Conservation (phyloP, 108 stramenopile genomes). For the Skeletonema tropicum region DNA sequence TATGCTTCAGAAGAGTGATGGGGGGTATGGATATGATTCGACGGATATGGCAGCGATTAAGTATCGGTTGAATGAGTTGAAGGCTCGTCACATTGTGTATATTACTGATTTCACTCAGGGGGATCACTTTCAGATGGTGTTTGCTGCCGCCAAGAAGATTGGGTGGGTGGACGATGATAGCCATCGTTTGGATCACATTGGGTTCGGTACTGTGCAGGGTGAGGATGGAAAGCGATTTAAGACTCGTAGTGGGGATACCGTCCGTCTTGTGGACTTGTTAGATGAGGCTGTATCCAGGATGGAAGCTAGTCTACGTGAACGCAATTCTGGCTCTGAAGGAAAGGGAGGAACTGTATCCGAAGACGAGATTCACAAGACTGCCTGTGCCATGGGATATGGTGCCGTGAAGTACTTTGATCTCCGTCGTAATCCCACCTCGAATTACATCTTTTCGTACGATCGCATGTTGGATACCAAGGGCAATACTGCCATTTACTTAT, state of each 20-base stretch:
- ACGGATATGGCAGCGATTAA: conserved; percentile 99
- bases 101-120: conserved; percentile 98
- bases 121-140: conserved; percentile 96
- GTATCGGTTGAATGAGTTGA: conserved; percentile 85
- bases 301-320: conserved; percentile 80
- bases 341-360: conserved; percentile 73
- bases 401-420: conserved; percentile 99
- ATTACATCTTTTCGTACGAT: conserved; percentile 99
- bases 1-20: conserved; percentile 98
- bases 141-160: conserved; percentile 89
- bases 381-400: conserved; percentile 97
- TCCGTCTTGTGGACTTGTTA: conserved; percentile 96
- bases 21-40: conserved; percentile 99
- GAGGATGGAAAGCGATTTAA: conserved; percentile 99
- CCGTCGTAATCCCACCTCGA: conserved; percentile 93
- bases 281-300: conserved; percentile 94
- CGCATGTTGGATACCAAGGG: conserved; percentile 98
- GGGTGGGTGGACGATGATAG: conserved; percentile 87
- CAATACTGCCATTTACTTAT: conserved; percentile 98
- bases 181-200: conserved; percentile 93
- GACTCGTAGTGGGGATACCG: conserved; percentile 97
- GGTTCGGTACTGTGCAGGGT: conserved; percentile 97
- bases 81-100: conserved; percentile 89
- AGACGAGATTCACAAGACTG: conserved; percentile 87
- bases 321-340: conserved; percentile 56